Base-by-base conservation (phyloP, 441 rosid species). In the Aquilaria agallochum region DNA sequence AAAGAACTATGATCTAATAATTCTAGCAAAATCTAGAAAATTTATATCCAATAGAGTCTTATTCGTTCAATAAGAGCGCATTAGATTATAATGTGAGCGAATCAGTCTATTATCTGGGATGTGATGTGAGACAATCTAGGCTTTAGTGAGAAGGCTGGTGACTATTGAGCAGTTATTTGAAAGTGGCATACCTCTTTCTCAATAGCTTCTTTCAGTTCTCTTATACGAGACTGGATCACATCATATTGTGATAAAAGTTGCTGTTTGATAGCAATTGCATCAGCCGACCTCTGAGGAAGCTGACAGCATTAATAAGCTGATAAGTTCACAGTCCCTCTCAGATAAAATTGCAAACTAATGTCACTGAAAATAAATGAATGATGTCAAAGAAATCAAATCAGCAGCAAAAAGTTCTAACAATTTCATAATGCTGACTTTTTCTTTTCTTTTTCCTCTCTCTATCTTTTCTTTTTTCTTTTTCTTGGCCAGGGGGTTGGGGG, bases 181-280 rank as follows among this genome's bases (percentile, higher is more conserved):
- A 20, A 53, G 62, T 36, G 63, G 13, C n/a, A 31, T 85, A 89
- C 99, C 99, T 91, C 96, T 75, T 89, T 91, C 68, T 83, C 92
- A 66, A 83, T 73, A 67, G 89, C 83, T 74, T 86, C 84, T 72
- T 86, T 91, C 32, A 95, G 82, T 70, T 84, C 88, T 80, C 76
- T 77, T 74, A 91, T 87, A 64, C 97, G 97, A 73, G 87, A 81
- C 77, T 91, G 97, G 71, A 91, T 80, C 14, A 91, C 54, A 63
- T 90, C 90, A 74, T 95, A 89, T 61, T 91, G 99, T 70, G 92
- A 84, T 54, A 94, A 77, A 54, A 94, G 95, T 70, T 87, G 84
- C 79, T 94, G 99, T 64, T 74, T 94, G 72, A 87, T 82, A 56
- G 86, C 82, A 31, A 80, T 66, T 59, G 66, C 80, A 60, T 87